These are phyloP conservation scores for Aspergillus ustus DNA, from an alignment of 2,329 filamentous ascomycete genomes.

Conservation along the genomic window DNA sequence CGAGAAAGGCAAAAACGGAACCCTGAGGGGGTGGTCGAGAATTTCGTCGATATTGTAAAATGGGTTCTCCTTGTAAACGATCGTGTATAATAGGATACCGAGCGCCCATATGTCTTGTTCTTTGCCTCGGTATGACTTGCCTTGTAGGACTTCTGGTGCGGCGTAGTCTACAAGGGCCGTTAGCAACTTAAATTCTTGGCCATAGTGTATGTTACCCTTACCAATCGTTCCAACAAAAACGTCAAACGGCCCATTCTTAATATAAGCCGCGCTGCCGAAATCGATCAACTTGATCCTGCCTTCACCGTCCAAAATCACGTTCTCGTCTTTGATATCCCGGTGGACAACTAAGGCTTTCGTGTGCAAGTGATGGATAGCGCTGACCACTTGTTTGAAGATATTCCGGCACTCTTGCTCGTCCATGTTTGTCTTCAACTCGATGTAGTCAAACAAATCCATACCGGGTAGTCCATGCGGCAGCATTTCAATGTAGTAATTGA, in stretches of 20 bases:
- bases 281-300: slow-evolving; percentile 96
- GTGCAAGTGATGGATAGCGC: slow-evolving; percentile 88
- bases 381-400: slow-evolving; percentile 92
- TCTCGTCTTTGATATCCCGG: slow-evolving; percentile 98
- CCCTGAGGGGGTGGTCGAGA: slow-evolving; percentile 91
- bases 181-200: too few species aligned
- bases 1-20: slow-evolving; percentile 70
- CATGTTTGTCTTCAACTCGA: slow-evolving; percentile 95
- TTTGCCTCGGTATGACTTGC: slow-evolving; percentile 88
- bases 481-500: slow-evolving; percentile 98
- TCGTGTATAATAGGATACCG: slow-evolving; percentile 95
- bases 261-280: slow-evolving; percentile 96
- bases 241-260: slow-evolving; percentile 97
- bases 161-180: slow-evolving; percentile 75
- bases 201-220: slow-evolving; percentile 50
- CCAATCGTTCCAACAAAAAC: slow-evolving; percentile 99
- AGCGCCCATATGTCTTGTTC: slow-evolving; percentile 99
- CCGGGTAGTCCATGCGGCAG: slow-evolving; percentile 90
- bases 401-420: slow-evolving; percentile 90
- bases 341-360: slow-evolving; percentile 90
- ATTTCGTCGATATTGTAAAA: slow-evolving; percentile 99
- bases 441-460: slow-evolving; percentile 99
- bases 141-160: slow-evolving; percentile 94
- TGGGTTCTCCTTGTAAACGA: slow-evolving; percentile 99
- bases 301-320: slow-evolving; percentile 93